Conservation (phyloP, 257 asterid genomes). For the Penstemon eatonii region DNA sequence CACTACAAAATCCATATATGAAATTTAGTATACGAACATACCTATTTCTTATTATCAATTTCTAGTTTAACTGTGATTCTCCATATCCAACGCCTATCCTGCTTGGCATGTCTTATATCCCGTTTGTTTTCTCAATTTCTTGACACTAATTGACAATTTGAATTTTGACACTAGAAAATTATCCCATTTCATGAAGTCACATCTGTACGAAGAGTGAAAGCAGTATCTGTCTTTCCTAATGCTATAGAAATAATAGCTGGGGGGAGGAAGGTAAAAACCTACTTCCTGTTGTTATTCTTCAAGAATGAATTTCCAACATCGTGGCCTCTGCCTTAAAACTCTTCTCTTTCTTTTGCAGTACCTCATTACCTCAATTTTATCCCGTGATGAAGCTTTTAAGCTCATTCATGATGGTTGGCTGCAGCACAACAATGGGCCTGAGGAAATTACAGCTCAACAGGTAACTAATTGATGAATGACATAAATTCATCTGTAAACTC, state of each 20-base stretch:
- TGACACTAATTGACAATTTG: constrained; percentile 25
- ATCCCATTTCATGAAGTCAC: constrained; percentile 81
- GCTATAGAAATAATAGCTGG: constrained; percentile 90
- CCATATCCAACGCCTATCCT: no score
- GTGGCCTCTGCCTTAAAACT: background rate
- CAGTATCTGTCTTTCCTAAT: constrained; percentile 89
- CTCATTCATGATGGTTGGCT: constrained; percentile 90
- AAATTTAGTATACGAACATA: no score
- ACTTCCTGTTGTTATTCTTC: background rate
- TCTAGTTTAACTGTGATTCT: no score
- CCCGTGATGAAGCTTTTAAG: constrained; percentile 98
- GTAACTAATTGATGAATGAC: constrained; percentile 32
- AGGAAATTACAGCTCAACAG: constrained; percentile 60
- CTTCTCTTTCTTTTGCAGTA: constrained; percentile 55
- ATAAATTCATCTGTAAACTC: constrained; percentile 19
- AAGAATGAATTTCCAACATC: background rate
- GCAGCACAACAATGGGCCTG: constrained; percentile 45
- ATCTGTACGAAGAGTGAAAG: constrained; percentile 78
- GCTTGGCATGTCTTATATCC: background rate
- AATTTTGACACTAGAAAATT: constrained; percentile 51
- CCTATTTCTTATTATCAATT: no score
- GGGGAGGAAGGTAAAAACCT: constrained; percentile 71
- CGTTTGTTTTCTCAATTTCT: constrained; percentile 17
- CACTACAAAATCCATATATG: no score
- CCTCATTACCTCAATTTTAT: constrained; percentile 88